Evolutionary conservation across 179 eudicot genomes (phyloP).

Genomic region (Pouteria campechiana): DNA sequence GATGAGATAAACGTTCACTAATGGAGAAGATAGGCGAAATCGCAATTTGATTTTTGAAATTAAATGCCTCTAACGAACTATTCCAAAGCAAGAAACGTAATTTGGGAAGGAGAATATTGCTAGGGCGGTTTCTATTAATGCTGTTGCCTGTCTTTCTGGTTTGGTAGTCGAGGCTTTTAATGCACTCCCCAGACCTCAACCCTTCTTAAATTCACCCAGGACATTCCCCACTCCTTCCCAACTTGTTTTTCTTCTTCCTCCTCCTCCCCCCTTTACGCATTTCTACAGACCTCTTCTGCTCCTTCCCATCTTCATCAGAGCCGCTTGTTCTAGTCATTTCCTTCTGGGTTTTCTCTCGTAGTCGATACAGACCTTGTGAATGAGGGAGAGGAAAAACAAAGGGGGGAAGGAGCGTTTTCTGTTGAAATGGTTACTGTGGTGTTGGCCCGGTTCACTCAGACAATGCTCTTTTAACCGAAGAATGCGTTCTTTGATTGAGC

Average conservation of each 20-base stretch:
- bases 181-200: neutral
- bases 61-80: no score
- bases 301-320: neutral
- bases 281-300: no score
- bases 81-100: no score
- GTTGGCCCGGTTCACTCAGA: conserved; percentile 4
- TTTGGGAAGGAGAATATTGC: no score
- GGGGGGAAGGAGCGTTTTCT: neutral
- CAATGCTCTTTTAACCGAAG: neutral
- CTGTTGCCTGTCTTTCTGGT: neutral
- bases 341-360: neutral
- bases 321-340: neutral
- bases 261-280: no score
- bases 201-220: neutral
- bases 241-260: neutral
- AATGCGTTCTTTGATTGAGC: conserved; percentile 30
- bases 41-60: no score
- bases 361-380: neutral
- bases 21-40: no score
- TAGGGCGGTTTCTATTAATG: conserved; percentile 2
- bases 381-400: neutral
- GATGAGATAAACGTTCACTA: no score
- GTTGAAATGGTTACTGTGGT: conserved; percentile 1
- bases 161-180: neutral
- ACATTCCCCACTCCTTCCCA: conserved; percentile 1